Evolutionary conservation across 2,329 filamentous ascomycete species (phyloP), one percentile per base, ranked within the genome.

Genomic region (Endoconidiophora polonica): DNA sequence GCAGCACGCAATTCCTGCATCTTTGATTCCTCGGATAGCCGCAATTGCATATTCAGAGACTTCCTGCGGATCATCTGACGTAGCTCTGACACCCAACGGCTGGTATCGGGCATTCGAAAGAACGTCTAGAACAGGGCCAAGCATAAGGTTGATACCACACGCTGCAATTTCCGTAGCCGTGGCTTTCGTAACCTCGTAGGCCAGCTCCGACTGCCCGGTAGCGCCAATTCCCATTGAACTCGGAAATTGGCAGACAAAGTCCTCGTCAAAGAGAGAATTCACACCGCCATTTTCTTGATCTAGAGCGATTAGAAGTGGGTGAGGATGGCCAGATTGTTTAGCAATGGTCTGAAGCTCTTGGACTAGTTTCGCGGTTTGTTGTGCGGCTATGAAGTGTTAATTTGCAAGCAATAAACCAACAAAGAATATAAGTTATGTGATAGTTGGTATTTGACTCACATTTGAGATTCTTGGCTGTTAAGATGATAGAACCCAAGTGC

Each of bases 251-350:
- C 86, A 87, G 57, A 96, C 90, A 62, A 88, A 91, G 59, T 91
- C 86, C 58, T 94, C 87, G 62, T 96, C 90, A 60, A 93, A 95
- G 2, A 96, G 74, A 65, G 86, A 94, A 68, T 95, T 96, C 63
- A 95, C 90, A 2, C 90, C 88, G 56, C 91, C 91, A 77, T 98
- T 96, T 64, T 98, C 91, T 62, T 98, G 91, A 61, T 96, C 91
- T 37, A 96, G 70, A 38, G 84, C 88, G 58, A 98, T 95, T 49
- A 93, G 71, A 16, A 98, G 68, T 2, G 91, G 91, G 2, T 90
- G 81, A 2, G 84, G 82, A 63, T 96, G 90, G 18, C 90, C 90
- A 53, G 90, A 83, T 65, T 93, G 76, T 60, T 86, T 84, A 37
- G 91, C 91, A 60, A 94, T 90, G 46, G 81, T 87, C 65, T 98